A percentile compares a stretch with the other conserved stretches of the same genome.
phyloP scores from a whole-genome alignment of 768 basidiomycete species.

The Russula griseocarnosa region DNA sequence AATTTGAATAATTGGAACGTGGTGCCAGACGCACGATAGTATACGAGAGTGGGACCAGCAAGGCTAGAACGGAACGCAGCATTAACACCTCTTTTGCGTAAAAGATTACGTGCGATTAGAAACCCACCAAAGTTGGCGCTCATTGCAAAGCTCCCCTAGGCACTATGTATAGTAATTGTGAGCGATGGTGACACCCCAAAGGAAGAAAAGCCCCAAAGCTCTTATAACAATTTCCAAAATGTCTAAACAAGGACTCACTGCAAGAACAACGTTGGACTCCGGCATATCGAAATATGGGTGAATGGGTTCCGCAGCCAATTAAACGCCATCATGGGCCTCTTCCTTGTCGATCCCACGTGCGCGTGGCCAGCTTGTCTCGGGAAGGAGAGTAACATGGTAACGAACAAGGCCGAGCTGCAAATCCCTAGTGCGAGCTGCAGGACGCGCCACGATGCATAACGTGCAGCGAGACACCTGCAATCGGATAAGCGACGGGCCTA shows the following conservation, averaged over 20 bases:
- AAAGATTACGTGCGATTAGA: neutral
- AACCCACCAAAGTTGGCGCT: constrained; percentile 38
- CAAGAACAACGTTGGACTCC: constrained; percentile 53
- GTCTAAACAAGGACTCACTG: constrained; percentile 40
- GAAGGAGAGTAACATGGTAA: constrained; percentile 46
- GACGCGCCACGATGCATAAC: constrained; percentile 63
- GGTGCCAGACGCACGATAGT: constrained; percentile 49
- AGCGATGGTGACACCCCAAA: neutral
- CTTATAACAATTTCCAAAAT: neutral
- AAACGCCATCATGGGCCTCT: constrained; percentile 26
- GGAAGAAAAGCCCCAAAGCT: neutral
- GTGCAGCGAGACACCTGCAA: constrained; percentile 50
- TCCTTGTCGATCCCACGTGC: constrained; percentile 50
- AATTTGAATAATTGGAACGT: neutral
- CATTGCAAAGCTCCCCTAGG: constrained; percentile 36
- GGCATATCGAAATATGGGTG: constrained; percentile 45
- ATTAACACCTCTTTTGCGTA: neutral
- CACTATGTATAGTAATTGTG: constrained; percentile 34
- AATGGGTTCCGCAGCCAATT: constrained; percentile 57
- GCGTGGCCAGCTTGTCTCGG: constrained; percentile 65
- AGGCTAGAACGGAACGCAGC: constrained; percentile 29
- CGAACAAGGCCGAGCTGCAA: constrained; percentile 39
- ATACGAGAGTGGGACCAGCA: constrained; percentile 60
- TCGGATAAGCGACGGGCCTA: constrained; percentile 63
- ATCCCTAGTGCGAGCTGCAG: constrained; percentile 49